phyloP scores from a whole-genome alignment of 169 alveolate genomes.

The Cryptosporidium ryanae region DNA sequence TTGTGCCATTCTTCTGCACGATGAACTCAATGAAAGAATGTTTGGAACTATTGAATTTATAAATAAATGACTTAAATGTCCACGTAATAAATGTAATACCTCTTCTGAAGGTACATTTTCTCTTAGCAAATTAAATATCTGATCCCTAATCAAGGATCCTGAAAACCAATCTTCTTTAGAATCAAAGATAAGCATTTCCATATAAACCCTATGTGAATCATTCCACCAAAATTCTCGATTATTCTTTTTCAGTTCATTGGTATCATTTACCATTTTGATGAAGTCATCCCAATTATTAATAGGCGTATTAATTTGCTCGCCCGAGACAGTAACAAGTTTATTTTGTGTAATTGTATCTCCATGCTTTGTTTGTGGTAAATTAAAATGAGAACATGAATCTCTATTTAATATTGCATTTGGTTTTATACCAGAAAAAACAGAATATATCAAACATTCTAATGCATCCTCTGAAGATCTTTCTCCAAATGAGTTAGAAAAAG shows the following conservation, averaged over 20 bases:
- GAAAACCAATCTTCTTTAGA: constrained; percentile 36
- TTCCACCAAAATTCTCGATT: constrained; percentile 38
- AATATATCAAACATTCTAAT: constrained; percentile 36
- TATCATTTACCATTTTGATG: constrained; percentile 13
- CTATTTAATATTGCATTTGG: constrained; percentile 20
- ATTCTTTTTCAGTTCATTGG: constrained; percentile 17
- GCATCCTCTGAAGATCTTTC: constrained; percentile 74
- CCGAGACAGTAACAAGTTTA: constrained; percentile 32
- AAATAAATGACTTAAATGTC: constrained; percentile 32
- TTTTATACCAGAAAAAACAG: constrained; percentile 52
- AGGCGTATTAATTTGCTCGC: constrained; percentile 23
- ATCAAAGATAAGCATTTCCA: constrained; percentile 62
- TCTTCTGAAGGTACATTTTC: constrained; percentile 35
- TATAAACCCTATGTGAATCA: constrained; percentile 29
- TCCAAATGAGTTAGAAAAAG: constrained; percentile 26
- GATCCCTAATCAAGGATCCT: constrained; percentile 7
- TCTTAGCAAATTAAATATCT: constrained; percentile 4
- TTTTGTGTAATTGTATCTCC: constrained; percentile 37
- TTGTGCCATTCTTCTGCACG: constrained; percentile 73
- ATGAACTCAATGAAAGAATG: constrained; percentile 47
- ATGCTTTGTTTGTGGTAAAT: constrained; percentile 9
- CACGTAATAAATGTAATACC: constrained; percentile 7
- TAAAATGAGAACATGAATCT: not conserved
- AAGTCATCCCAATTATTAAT: constrained; percentile 49
- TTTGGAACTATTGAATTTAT: constrained; percentile 47